A percentile compares a stretch with the other conserved stretches of the same genome.
Evolutionary conservation across 1,284 basidiomycete genomes (phyloP).

Genomic region (Schizophyllum amplum): DNA sequence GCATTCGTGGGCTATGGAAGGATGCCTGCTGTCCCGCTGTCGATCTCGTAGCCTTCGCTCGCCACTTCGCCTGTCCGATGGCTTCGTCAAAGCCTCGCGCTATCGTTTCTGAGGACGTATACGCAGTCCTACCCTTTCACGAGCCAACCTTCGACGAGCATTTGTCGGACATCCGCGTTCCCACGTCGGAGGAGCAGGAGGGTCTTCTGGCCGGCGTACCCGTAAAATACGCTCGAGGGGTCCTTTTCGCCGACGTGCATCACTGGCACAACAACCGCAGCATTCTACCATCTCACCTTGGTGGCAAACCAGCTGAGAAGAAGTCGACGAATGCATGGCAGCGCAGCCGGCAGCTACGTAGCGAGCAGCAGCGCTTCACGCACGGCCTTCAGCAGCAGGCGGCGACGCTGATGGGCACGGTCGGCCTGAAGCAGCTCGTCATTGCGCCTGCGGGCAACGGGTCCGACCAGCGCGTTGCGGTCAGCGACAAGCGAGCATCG

Average conservation of each 20-base stretch:
- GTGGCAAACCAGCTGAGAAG: slow-evolving; percentile 28
- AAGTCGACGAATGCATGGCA: slow-evolving; percentile 25
- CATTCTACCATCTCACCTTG: slow-evolving; percentile 47
- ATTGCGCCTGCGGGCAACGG: slow-evolving; percentile 4
- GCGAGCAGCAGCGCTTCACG: slow-evolving; percentile 53
- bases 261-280: slow-evolving; percentile 53
- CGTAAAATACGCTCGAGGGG: slow-evolving; percentile 19
- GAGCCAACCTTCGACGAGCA: slow-evolving; percentile 42
- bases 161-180: slow-evolving; percentile 29
- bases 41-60: slow-evolving; percentile 12
- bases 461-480: slow-evolving; percentile 11
- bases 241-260: slow-evolving; percentile 38
- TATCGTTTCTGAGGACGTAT: background rate
- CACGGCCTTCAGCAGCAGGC: slow-evolving; percentile 47
- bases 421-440: background rate
- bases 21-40: slow-evolving; percentile 14
- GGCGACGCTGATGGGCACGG: slow-evolving; percentile 52
- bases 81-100: slow-evolving; percentile 9
- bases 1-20: slow-evolving; percentile 19
- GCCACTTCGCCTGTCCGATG: slow-evolving; percentile 16
- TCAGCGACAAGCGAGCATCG: slow-evolving; percentile 12
- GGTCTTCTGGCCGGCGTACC: slow-evolving; percentile 27
- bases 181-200: slow-evolving; percentile 15
- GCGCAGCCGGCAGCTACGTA: slow-evolving; percentile 28
- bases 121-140: slow-evolving; percentile 40